Evolutionary conservation across 768 basidiomycete genomes (phyloP), one percentile per base, ranked within the genome.

Genomic region (Lactarius sp.): DNA sequence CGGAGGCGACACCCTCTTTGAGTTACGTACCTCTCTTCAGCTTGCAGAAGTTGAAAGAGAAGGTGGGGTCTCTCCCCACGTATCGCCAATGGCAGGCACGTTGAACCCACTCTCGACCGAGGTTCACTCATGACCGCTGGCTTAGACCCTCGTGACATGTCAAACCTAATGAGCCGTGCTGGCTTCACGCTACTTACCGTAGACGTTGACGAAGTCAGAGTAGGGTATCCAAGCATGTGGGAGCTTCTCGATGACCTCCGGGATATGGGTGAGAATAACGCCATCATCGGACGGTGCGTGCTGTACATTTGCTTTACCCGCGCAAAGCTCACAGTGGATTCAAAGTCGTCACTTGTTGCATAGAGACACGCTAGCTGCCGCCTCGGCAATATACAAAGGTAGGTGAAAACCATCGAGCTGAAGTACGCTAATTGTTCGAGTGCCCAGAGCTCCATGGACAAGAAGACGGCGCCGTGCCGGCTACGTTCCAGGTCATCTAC

Each of bases 11-110:
- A 95, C 94, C 0, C 78, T 99, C 6, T 99, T 98, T 71, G 97
- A 99, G 75, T 78, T 99, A 2, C 78, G 96, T 69, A 95, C 97
- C 42, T 82, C 95, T 4, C 80, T 99, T 33, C 97, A 98, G 70
- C 81, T 99, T 0, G 96, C 97, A 8, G 92, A 98, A 77, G 78
- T 87, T 22, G 96, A 99, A 70, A 84, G 94, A 9, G 88, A 96
- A 73, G 97, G 97, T 7, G 97, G 97, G 0, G 89, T 99, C 59
- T 94, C 94, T n/a, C 94, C 95, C 6, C 90, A 93, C 61, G 76
- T 99, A 41, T 98, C 96, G 0, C 97, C 97, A 1, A 98, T 99
- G 97, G 94, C 95, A 65, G 91, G 95, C 94, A 61, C 36, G 80
- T 46, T 57, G 2, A 58, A 60, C 51, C 47, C 42, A 46, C 4